Percentiles rank a stretch among this genome's conserved stretches.
Evolutionary conservation across 306 rosid species (phyloP).

Genomic region (Phaseolus lunatus): DNA sequence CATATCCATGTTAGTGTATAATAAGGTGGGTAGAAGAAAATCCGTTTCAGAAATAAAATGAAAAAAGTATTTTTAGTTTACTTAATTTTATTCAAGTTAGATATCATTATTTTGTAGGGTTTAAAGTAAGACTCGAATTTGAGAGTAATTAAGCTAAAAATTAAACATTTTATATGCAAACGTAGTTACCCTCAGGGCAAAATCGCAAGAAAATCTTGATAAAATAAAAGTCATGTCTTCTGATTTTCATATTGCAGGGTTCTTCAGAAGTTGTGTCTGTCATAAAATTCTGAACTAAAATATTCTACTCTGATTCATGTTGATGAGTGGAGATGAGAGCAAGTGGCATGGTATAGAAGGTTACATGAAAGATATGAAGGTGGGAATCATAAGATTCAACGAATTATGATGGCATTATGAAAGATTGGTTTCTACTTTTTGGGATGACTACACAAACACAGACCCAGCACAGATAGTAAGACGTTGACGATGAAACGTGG

Average conservation of each 20-base stretch:
- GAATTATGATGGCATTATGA: constrained; percentile 9
- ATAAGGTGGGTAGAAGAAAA: too few relatives aligned
- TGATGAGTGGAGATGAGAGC: not conserved
- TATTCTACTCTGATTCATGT: not conserved
- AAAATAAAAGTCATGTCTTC: not conserved
- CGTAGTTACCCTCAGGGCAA: not conserved
- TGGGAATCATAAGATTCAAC: constrained; percentile 25
- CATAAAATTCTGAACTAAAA: not conserved
- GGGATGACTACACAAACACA: not conserved
- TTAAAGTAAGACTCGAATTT: too few relatives aligned
- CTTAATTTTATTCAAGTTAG: too few relatives aligned
- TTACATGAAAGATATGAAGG: constrained; percentile 4
- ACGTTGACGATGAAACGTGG: constrained; percentile 31
- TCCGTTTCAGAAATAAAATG: too few relatives aligned
- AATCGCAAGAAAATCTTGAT: not conserved
- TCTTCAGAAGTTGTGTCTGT: not conserved
- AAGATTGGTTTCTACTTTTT: not conserved
- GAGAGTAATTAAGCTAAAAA: too few relatives aligned
- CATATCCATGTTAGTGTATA: too few relatives aligned
- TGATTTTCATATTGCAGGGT: not conserved
- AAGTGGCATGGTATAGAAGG: not conserved
- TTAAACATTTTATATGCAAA: not conserved
- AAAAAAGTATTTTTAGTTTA: too few relatives aligned
- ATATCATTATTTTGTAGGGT: too few relatives aligned
- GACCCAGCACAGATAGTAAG: constrained; percentile 1